These are phyloP conservation scores for Abelmoschus esculentus DNA, from an alignment of 345 rosid genomes.

Conservation along the genomic window DNA sequence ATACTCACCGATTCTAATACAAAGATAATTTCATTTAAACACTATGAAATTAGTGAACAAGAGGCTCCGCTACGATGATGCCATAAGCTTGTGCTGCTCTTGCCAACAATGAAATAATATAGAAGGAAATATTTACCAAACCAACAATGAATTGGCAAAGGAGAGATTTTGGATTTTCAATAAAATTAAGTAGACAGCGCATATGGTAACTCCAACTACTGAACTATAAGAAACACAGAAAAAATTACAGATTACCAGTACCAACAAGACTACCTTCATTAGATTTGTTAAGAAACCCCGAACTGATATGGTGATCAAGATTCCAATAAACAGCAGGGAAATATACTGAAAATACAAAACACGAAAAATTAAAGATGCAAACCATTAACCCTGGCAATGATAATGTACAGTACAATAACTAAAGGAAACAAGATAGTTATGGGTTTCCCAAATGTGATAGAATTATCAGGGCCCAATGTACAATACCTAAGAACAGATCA, in stretches of 20 bases:
- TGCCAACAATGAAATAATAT: neutral
- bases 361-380: constrained; percentile 17
- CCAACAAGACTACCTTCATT: constrained; percentile 61
- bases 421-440: constrained; percentile 4
- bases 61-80: neutral
- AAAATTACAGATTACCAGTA: neutral
- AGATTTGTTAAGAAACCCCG: constrained; percentile 85
- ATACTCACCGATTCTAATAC: neutral
- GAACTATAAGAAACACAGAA: neutral
- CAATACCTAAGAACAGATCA: neutral
- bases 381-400: neutral
- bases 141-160: neutral
- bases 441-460: neutral
- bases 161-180: neutral
- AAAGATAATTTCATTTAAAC: neutral
- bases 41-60: neutral
- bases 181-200: neutral
- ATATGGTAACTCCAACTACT: neutral
- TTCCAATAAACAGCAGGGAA: constrained; percentile 84
- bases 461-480: neutral
- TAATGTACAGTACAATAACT: neutral
- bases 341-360: constrained; percentile 58
- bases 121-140: neutral
- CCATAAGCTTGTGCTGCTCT: neutral
- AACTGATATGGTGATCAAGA: constrained; percentile 83